Conservation (phyloP, 768 basidiomycete genomes). For the Mycena amicta region DNA sequence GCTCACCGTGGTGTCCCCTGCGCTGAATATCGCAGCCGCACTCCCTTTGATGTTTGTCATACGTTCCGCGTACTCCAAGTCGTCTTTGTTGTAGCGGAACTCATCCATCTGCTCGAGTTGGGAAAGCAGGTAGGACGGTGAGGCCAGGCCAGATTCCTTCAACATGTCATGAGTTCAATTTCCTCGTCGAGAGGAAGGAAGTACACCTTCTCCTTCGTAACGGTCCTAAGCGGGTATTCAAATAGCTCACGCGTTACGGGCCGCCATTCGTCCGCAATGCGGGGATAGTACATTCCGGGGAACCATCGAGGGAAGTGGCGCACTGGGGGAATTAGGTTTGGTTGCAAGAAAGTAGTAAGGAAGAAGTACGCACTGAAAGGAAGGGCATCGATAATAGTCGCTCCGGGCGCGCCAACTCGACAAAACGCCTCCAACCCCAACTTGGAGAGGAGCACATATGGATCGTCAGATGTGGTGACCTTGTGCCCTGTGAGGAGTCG, state of each 20-base stretch:
- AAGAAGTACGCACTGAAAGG: background rate
- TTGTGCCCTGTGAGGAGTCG: background rate
- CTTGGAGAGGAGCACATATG: background rate
- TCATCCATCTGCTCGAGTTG: slow-evolving; percentile 23
- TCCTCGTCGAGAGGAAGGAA: background rate
- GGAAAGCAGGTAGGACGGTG: slow-evolving; percentile 22
- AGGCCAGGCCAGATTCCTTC: slow-evolving; percentile 18
- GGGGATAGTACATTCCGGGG: slow-evolving; percentile 31
- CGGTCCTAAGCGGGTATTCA: slow-evolving; percentile 14
- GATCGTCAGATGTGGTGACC: background rate
- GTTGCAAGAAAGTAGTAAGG: background rate
- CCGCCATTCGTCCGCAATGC: slow-evolving; percentile 9
- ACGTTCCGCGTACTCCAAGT: no score
- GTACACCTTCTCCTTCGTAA: slow-evolving; percentile 13
- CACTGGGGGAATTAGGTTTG: slow-evolving; percentile 8
- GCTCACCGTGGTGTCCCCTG: slow-evolving; percentile 22
- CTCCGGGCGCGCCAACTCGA: background rate
- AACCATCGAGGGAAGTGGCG: slow-evolving; percentile 35
- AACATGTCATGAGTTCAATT: background rate
- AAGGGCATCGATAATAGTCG: background rate
- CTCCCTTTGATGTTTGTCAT: slow-evolving; percentile 19
- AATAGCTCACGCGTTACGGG: slow-evolving; percentile 7
- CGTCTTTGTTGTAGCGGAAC: background rate
- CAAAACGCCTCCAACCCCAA: background rate
- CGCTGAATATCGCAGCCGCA: slow-evolving; percentile 21